Base-by-base conservation (phyloP, 805 yeast genomes). In the Lipomyces mesembrius region DNA sequence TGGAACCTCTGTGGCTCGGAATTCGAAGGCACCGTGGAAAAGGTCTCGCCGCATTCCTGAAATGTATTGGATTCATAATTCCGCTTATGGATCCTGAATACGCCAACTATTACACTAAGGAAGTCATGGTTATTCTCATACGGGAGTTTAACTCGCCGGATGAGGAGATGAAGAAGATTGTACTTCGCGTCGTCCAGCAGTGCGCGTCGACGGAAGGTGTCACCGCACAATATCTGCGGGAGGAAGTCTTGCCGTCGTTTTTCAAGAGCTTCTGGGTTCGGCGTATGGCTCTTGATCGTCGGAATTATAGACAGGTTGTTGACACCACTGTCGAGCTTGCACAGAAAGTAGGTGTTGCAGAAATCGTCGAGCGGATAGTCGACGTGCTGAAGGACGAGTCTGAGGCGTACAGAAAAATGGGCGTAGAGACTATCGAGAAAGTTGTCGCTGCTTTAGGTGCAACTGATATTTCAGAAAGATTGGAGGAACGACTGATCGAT, bases 81-180 rank as follows among this genome's bases (percentile, higher is more conserved):
- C 97, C 98, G 0, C 79, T 94, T 61, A 92, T 94, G 97, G 89
- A 87, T 65, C 87, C 87, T 20, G 97, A 92, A 68, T 88, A 90
- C 75, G 88, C 92, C 1, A 85, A 86, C 62, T 90, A 87, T 75
- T 92, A 91, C 72, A 86, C 97, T 0, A 83, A 83, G 59, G 96
- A 91, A 74, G 83, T 92, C 2, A 84, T 92, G 82, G 79, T 79
- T 22, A 83, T 92, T 34, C 79, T 92, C 4, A 73, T 85, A 2
- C 80, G 95, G 62, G 96, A 93, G 77, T 90, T 92, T 72, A 77
- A 80, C 46, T 85, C 96, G 0, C 92, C 95, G 0, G 97, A 92
- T 74, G 96, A 90, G 68, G 97, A 92, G 59, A 90, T 93, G 94
- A 87, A 86, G 73, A 84, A 84, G 66, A 84, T 92, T 0, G 89